Evolutionary conservation across 1,284 basidiomycete genomes (phyloP), one percentile per base, ranked within the genome.

Genomic region (Laetiporus sulphureus): DNA sequence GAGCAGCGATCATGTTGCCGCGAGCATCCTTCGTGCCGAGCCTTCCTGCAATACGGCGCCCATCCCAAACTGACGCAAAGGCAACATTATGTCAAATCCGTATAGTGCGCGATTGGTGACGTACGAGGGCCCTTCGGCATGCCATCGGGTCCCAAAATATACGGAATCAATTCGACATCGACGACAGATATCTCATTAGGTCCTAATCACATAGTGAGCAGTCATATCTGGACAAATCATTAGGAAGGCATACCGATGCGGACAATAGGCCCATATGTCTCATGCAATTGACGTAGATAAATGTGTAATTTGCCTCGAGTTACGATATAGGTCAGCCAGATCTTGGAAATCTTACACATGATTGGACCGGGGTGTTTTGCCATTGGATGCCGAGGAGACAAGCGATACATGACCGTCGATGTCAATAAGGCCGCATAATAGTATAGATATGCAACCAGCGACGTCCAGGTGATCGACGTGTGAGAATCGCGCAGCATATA

Each of bases 361-460:
- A 56, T 20, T 1, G 62, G 62, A 2, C 61, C 62, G 4, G 62
- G 58, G 35, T 58, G 59, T 5, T 40, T 36, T 4, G 57, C 49
- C 12, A 63, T 53, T 0, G 60, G 61, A 36, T 63, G 61, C 39
- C 55, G 44, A 0, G 59, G 59, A 7, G 61, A 61, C 21, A 61
- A 20, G 16, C 61, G 57, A 38, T 63, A 62, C n/a, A 51, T 7
- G 1, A 47, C 24, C 18, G 54, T 49, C 8, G 52, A 61, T 1
- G 32, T 1, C 1, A 48, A 10, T 11, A 60, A 46, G 1, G 45
- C 38, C 6, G 23, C 20, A 23, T 49, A 43, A 33, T 51, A 52
- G 1, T 35, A 38, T 5, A 13, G 5, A 15, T 25, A 34, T 3
- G 42, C 32, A 3, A 46, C 5, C n/a, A 35, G 15, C n/a, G n/a